Evolutionary conservation across 176 grass and related monocot species (phyloP), one percentile per base, ranked within the genome.

Genomic region (Musa schizocarpa): DNA sequence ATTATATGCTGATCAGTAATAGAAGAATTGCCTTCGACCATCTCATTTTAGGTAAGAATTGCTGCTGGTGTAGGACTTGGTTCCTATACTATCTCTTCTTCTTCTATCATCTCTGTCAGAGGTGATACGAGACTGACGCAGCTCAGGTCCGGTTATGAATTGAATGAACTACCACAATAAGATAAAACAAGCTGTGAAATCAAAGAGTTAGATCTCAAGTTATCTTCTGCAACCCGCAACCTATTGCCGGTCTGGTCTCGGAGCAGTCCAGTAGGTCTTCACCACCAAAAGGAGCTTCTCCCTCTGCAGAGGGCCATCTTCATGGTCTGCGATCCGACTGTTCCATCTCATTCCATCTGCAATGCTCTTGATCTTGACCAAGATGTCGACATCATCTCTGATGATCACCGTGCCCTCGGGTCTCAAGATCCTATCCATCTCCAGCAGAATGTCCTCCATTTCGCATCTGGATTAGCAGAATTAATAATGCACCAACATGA

Each of bases 401-500:
- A 93, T 78, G 74, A 93, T 83, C 82, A 87, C 87, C 23, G 87
- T 87, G 57, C 90, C 90, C 61, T 81, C 80, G 0, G 90, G 87
- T 76, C 90, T 87, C 65, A 92, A 78, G 79, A 92, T 81, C 80
- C 90, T 85, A 53, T 92, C 90, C 87, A 92, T 89, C 84, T 92
- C 90, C 79, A 89, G 8, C 13, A 89, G 76, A 43, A 92, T 87
- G 70, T 9, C 23, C 27, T 84, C 86, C 89, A 79, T 80, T 75
- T 92, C 16, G 56, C 1, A 19, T 27, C 19, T 59, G 65, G 68
- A 82, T 14, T 9, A 26, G 58, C 52, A 73, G 61, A 0, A 9
- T 13, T 29, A 34, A 51, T 29, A 34, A 51, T 25, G 13, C 29
- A 71, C 74, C 61, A 50, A 22, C 29, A 13, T 12, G 34, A 74